These are phyloP conservation scores for Solioccasus polychromus DNA, from an alignment of 768 basidiomycete species.

Conservation along the genomic window DNA sequence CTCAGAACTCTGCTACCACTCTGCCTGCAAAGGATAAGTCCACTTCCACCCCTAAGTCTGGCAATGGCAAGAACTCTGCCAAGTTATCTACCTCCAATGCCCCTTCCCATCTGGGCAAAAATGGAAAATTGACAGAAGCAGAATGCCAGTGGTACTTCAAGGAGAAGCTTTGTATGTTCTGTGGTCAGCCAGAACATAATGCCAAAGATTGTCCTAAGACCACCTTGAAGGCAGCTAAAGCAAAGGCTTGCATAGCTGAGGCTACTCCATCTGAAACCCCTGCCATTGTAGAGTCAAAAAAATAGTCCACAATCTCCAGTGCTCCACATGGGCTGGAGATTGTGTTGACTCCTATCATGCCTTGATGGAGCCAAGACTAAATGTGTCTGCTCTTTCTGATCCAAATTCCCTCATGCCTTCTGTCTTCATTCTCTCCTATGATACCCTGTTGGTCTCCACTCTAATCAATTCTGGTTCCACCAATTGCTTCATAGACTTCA, in stretches of 20 bases:
- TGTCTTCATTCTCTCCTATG: not conserved
- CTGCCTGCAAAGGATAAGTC: not conserved
- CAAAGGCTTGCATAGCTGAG: no score
- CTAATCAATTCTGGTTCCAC: not conserved
- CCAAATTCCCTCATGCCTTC: not conserved
- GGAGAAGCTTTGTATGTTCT: not conserved
- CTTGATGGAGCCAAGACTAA: slow-evolving; percentile 1
- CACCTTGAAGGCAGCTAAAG: no score
- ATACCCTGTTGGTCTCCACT: not conserved
- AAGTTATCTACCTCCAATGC: not conserved
- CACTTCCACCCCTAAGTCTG: not conserved
- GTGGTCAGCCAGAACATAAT: not conserved
- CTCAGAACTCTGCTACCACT: not conserved
- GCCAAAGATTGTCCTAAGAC: not conserved
- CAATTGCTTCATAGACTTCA: not conserved
- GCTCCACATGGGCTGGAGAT: not conserved
- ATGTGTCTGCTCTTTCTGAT: not conserved
- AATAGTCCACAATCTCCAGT: not conserved
- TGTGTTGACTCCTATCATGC: not conserved
- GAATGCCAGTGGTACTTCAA: not conserved
- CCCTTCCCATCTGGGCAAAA: not conserved
- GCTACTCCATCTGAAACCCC: not conserved
- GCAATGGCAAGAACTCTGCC: no score
- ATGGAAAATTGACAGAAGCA: not conserved
- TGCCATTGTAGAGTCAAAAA: not conserved